phyloP scores from a whole-genome alignment of 805 yeast genomes.

The Starmerella sp. region DNA sequence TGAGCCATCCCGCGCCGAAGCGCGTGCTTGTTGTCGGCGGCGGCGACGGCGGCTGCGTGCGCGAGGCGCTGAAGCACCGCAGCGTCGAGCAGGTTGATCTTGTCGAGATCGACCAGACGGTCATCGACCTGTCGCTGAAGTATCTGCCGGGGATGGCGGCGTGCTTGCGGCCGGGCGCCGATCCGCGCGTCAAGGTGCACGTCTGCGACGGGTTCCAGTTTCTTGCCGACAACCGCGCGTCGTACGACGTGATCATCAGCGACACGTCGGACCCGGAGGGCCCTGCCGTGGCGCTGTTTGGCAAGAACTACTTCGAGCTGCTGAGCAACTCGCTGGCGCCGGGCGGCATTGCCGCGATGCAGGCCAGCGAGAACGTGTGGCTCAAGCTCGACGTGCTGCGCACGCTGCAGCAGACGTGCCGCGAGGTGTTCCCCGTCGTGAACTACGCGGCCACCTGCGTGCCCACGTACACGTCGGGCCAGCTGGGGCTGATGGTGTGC shows the following conservation, averaged over 20 bases:
- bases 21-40: conserved; percentile 84
- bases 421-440: conserved; percentile 77
- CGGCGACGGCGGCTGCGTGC: conserved; percentile 89
- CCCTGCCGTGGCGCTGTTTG: conserved; percentile 85
- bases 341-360: conserved; percentile 66
- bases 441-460: conserved; percentile 85
- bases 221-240: conserved; percentile 39
- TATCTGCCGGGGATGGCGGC: conserved; percentile 67
- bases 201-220: conserved; percentile 78
- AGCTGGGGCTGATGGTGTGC: conserved; percentile 96
- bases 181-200: conserved; percentile 54
- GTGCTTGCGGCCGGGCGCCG: conserved; percentile 36
- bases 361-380: conserved; percentile 80
- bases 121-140: conserved; percentile 57
- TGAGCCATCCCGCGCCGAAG: conserved; percentile 64
- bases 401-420: conserved; percentile 70
- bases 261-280: conserved; percentile 95
- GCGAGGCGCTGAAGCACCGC: conserved; percentile 73
- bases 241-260: conserved; percentile 75
- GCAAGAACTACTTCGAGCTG: conserved; percentile 60
- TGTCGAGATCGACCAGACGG: conserved; percentile 84
- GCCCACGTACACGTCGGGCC: conserved; percentile 96
- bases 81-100: conserved; percentile 52
- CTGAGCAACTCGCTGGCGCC: conserved; percentile 50
- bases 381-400: conserved; percentile 75